phyloP scores from a whole-genome alignment of 1,139 yeast genomes.

The Kodamaea arcana region DNA sequence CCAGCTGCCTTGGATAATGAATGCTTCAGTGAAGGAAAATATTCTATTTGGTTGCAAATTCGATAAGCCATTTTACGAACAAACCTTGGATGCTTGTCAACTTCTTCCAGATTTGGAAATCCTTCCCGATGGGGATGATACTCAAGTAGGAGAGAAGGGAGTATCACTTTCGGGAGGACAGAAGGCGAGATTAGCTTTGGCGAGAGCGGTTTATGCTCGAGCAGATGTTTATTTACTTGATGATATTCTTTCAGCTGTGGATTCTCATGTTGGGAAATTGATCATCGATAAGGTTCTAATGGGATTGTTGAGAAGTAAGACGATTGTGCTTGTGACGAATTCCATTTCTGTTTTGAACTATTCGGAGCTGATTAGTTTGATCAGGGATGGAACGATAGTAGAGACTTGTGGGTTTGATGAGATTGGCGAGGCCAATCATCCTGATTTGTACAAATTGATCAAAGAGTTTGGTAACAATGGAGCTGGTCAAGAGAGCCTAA shows the following conservation, averaged over 20 bases:
- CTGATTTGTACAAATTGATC: slow-evolving; percentile 23
- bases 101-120: slow-evolving; percentile 69
- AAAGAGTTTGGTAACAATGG: slow-evolving; percentile 18
- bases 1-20: slow-evolving; percentile 82
- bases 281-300: slow-evolving; percentile 30
- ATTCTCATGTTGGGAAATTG: slow-evolving; percentile 81
- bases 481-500: not conserved
- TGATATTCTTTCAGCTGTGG: slow-evolving; percentile 90
- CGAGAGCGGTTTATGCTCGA: slow-evolving; percentile 92
- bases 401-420: slow-evolving; percentile 20
- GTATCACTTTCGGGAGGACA: slow-evolving; percentile 97
- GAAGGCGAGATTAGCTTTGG: slow-evolving; percentile 87
- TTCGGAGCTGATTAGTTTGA: slow-evolving; percentile 26
- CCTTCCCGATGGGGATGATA: slow-evolving; percentile 83
- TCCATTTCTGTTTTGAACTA: slow-evolving; percentile 31
- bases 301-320: slow-evolving; percentile 31
- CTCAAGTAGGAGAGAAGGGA: slow-evolving; percentile 96
- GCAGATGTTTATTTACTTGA: slow-evolving; percentile 89
- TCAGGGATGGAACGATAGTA: slow-evolving; percentile 23
- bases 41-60: slow-evolving; percentile 82
- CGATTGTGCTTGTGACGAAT: slow-evolving; percentile 36
- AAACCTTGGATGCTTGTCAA: slow-evolving; percentile 81
- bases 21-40: slow-evolving; percentile 86
- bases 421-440: slow-evolving; percentile 15
- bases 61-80: slow-evolving; percentile 74